Conservation (phyloP, 2,329 filamentous ascomycete species). For the Tolypocladium sp. region DNA sequence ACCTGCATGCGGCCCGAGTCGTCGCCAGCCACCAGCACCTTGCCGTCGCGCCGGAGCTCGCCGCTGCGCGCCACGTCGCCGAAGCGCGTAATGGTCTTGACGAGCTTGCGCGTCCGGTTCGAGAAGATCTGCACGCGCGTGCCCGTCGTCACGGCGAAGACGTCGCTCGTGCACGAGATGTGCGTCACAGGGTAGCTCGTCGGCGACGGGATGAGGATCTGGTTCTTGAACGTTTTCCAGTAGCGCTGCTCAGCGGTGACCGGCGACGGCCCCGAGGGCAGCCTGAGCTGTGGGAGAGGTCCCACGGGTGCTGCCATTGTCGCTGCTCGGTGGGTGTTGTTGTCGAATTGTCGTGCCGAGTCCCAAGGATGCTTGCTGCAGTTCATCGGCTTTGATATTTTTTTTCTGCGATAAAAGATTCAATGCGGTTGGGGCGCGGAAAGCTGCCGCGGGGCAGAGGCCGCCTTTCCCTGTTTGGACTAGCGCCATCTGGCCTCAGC, state of each 20-base stretch:
- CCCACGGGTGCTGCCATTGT: slow-evolving; percentile 57
- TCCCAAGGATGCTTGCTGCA: not conserved
- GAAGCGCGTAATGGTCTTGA: slow-evolving; percentile 93
- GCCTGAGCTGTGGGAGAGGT: slow-evolving; percentile 71
- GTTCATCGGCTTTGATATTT: slow-evolving; percentile 15
- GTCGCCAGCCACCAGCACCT: slow-evolving; percentile 83
- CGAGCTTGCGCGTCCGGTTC: slow-evolving; percentile 77
- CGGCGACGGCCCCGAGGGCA: slow-evolving; percentile 72
- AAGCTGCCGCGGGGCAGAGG: slow-evolving; percentile 1
- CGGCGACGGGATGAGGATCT: slow-evolving; percentile 81
- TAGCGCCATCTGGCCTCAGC: not conserved
- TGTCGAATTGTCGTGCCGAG: slow-evolving; percentile 1
- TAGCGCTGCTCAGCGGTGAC: slow-evolving; percentile 89
- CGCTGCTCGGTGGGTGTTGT: slow-evolving; percentile 42
- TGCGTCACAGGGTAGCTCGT: slow-evolving; percentile 84
- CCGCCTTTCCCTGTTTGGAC: not conserved
- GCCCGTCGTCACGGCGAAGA: slow-evolving; percentile 91
- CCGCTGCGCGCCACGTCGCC: slow-evolving; percentile 84
- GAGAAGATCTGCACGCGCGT: slow-evolving; percentile 91
- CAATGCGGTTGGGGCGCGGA: slow-evolving; percentile 11
- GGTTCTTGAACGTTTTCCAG: slow-evolving; percentile 92
- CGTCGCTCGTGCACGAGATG: slow-evolving; percentile 68
- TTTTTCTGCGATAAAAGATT: slow-evolving; percentile 18
- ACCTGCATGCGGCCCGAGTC: slow-evolving; percentile 90
- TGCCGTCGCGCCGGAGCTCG: slow-evolving; percentile 79